Evolutionary conservation across 805 yeast genomes (phyloP).

Genomic region (Monosporozyma solicola): DNA sequence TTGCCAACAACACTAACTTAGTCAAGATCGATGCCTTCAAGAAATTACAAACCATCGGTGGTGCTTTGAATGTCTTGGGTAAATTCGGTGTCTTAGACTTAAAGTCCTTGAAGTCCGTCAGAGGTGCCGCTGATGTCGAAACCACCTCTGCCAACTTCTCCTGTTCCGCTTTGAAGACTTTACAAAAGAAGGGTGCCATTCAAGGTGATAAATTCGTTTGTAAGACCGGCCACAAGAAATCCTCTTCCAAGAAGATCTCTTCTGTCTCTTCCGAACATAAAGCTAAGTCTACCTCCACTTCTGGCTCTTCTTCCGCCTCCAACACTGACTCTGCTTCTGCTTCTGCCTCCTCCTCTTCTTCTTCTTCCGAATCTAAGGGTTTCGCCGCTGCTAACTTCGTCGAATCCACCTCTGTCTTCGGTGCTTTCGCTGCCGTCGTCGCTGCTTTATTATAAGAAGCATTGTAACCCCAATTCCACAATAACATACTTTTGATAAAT

Average conservation of each 20-base stretch:
- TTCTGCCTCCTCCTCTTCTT: constrained; percentile 9
- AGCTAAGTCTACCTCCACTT: not conserved
- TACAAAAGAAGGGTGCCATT: constrained; percentile 71
- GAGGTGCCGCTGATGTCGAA: constrained; percentile 86
- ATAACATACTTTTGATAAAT: not conserved
- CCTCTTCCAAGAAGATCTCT: constrained; percentile 36
- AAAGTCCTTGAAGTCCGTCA: constrained; percentile 63
- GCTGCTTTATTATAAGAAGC: constrained; percentile 39
- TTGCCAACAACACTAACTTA: constrained; percentile 77
- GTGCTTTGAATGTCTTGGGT: constrained; percentile 81
- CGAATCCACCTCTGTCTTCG: constrained; percentile 37
- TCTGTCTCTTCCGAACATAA: constrained; percentile 23
- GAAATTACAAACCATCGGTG: constrained; percentile 63
- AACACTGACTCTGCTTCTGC: constrained; percentile 3
- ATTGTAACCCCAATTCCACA: no score
- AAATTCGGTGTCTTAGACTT: constrained; percentile 72
- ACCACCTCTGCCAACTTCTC: constrained; percentile 63
- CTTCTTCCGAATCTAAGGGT: constrained; percentile 23
- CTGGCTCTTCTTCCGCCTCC: constrained; percentile 4
- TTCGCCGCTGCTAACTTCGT: constrained; percentile 28
- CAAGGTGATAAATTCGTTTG: constrained; percentile 85
- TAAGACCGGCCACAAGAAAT: constrained; percentile 45
- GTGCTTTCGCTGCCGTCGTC: constrained; percentile 42
- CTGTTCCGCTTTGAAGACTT: constrained; percentile 65
- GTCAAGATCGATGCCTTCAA: constrained; percentile 63